Evolutionary conservation across 495 filamentous ascomycete species (phyloP), one percentile per base, ranked within the genome.

Genomic region (Thozetella sp.): DNA sequence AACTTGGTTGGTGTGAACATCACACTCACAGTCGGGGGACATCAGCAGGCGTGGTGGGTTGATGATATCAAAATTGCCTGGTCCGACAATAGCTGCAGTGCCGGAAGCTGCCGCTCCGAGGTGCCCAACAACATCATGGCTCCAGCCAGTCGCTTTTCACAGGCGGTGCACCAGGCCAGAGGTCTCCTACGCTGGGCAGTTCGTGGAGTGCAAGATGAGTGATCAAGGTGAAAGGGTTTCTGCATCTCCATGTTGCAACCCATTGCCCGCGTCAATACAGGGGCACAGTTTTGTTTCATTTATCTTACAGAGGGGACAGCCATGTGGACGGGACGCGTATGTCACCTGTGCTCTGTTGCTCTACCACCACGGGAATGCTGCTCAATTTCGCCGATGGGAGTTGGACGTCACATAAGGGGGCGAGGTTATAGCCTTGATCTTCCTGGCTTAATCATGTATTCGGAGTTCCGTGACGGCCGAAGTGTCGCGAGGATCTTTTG

Each of bases 21-120:
- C 22, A 63, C 64, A 1, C 37, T 73, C 13, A 67, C 68, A 22
- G 64, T 66, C n/a, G 59, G 67, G 6, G 66, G 57, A 15, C 46
- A 69, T 22, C 30, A 67, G 17, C 66, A 59, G 25, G 59, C 53
- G 11, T 80, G 76, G 76, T 80, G 76, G 78, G 70, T 63, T 17
- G 76, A 80, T 51, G 74, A 81, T 58, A 58, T 80, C 51, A 61
- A 72, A 23, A 58, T 80, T 51, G 68, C 73, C 22, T 80, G 78
- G 76, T 68, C 72, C 9, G 67, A 80, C 59, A 70, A 75, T 55
- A 64, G 56, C 30, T 81, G 76, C 60, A 61, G 68, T 11, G 63
- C 67, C 22, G 76, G 72, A 10, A 55, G 64, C 15, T 79, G 78
- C 56, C 72, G 76, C 22, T 65, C 70, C n/a, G 59, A 58, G 43